Percentiles rank a stretch among this genome's conserved stretches.
These are phyloP conservation scores for Zychaea mexicana DNA, from an alignment of 371 early-diverging fungal species.

Conservation along the genomic window DNA sequence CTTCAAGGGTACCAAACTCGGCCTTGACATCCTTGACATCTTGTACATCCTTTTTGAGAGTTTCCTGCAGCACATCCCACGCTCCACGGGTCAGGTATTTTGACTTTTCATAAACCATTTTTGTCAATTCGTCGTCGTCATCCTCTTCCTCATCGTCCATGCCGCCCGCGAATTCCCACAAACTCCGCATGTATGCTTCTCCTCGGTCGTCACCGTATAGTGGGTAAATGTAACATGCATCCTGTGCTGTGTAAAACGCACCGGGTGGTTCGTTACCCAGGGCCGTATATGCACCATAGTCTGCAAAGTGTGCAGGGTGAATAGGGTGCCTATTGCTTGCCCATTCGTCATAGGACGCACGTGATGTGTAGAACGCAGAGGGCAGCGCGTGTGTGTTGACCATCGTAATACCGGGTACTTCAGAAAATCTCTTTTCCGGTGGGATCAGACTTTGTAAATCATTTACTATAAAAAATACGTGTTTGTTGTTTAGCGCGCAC, in stretches of 20 bases:
- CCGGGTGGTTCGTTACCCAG: constrained; percentile 53
- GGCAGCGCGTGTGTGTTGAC: constrained; percentile 46
- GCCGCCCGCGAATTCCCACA: constrained; percentile 62
- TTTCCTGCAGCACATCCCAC: constrained; percentile 21
- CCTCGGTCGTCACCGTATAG: constrained; percentile 65
- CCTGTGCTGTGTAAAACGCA: constrained; percentile 45
- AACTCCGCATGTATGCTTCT: constrained; percentile 65
- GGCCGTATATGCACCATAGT: constrained; percentile 57
- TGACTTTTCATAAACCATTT: constrained; percentile 21
- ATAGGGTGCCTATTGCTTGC: constrained; percentile 35
- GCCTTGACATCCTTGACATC: constrained; percentile 16
- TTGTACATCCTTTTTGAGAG: constrained; percentile 11
- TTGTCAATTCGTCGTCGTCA: constrained; percentile 9
- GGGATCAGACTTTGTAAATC: constrained; percentile 11
- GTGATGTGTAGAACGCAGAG: constrained; percentile 40
- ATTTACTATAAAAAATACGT: not conserved
- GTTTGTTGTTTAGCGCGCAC: not conserved
- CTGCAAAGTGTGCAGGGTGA: constrained; percentile 48
- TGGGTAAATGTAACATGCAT: constrained; percentile 55
- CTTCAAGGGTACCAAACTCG: constrained; percentile 30
- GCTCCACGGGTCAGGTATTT: constrained; percentile 33
- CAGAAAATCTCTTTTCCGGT: constrained; percentile 26
- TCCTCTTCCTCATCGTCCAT: no score
- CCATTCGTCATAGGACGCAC: constrained; percentile 40
- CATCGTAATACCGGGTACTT: constrained; percentile 38